Percentiles rank a stretch among this genome's conserved stretches.
Conservation (phyloP, 1,139 yeast genomes). For the Yamadazyma atmosphaerica region DNA sequence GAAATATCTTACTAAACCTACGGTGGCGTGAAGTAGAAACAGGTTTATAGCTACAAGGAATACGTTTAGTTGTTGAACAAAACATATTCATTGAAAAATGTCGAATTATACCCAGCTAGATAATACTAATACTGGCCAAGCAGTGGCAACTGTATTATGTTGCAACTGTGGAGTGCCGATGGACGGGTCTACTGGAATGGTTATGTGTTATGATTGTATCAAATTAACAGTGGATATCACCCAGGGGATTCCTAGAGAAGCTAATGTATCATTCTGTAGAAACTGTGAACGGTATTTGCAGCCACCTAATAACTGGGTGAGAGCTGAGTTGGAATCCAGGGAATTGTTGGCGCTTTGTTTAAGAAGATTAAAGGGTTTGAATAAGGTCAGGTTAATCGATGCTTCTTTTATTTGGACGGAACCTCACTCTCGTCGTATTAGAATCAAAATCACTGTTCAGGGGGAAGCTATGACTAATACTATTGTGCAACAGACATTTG, state of each 20-base stretch:
- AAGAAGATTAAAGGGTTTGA: slow-evolving; percentile 83
- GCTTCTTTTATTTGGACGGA: slow-evolving; percentile 98
- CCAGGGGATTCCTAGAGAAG: slow-evolving; percentile 94
- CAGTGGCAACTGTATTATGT: slow-evolving; percentile 85
- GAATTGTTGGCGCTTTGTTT: slow-evolving; percentile 89
- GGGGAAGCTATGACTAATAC: slow-evolving; percentile 95
- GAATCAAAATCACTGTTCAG: slow-evolving; percentile 89
- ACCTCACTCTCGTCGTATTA: slow-evolving; percentile 95
- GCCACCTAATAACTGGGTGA: slow-evolving; percentile 93
- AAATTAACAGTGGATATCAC: slow-evolving; percentile 92
- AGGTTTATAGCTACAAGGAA: no score
- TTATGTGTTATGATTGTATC: slow-evolving; percentile 97
- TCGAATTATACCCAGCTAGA: slow-evolving; percentile 52
- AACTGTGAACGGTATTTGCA: slow-evolving; percentile 95
- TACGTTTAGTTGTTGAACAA: no score
- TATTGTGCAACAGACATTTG: slow-evolving; percentile 91
- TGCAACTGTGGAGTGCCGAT: slow-evolving; percentile 98
- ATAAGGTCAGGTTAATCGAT: slow-evolving; percentile 85
- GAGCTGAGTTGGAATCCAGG: slow-evolving; percentile 88
- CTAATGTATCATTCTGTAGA: slow-evolving; percentile 89
- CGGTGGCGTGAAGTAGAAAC: no score
- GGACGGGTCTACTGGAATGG: slow-evolving; percentile 92
- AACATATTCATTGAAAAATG: slow-evolving; percentile 24
- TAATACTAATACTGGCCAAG: slow-evolving; percentile 26
- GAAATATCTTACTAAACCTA: no score